These are phyloP conservation scores for Syzygium oleosum DNA, from an alignment of 345 rosid species.

Conservation along the genomic window DNA sequence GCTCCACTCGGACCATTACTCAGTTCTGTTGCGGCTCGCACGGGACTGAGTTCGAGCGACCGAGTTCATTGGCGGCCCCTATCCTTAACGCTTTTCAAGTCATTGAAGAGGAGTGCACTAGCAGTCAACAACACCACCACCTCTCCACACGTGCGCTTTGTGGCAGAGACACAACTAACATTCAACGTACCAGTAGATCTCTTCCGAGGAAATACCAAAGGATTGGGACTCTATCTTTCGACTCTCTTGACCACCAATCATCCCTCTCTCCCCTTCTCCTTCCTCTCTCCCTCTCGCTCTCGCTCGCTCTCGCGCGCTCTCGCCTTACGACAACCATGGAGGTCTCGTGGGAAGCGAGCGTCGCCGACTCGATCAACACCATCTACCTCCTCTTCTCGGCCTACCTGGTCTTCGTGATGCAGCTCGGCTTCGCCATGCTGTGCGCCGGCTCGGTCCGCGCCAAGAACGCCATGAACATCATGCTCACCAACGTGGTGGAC, in stretches of 20 bases:
- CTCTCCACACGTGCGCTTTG: neutral
- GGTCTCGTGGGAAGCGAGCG: constrained; percentile 53
- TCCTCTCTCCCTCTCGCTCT: neutral
- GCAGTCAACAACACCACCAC: neutral
- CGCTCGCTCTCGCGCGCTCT: neutral
- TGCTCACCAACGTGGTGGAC: constrained; percentile 66
- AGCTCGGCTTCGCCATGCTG: constrained; percentile 72
- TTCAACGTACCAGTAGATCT: neutral
- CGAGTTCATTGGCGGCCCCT: neutral
- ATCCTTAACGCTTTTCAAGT: neutral
- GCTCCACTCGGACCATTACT: neutral
- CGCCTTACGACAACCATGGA: constrained; percentile 12
- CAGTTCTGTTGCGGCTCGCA: neutral
- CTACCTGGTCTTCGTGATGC: constrained; percentile 54
- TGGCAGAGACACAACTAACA: neutral
- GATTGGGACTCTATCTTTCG: neutral
- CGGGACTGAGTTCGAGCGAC: neutral
- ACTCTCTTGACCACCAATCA: neutral
- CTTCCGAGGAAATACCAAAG: neutral
- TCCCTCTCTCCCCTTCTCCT: neutral
- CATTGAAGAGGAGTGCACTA: neutral
- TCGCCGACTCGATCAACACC: constrained; percentile 42
- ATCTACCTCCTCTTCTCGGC: constrained; percentile 58
- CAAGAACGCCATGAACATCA: constrained; percentile 61
- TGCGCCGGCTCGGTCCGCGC: constrained; percentile 69